Base-by-base conservation (phyloP, 1,139 yeast genomes). In the Scheffersomyces parashehatae region DNA sequence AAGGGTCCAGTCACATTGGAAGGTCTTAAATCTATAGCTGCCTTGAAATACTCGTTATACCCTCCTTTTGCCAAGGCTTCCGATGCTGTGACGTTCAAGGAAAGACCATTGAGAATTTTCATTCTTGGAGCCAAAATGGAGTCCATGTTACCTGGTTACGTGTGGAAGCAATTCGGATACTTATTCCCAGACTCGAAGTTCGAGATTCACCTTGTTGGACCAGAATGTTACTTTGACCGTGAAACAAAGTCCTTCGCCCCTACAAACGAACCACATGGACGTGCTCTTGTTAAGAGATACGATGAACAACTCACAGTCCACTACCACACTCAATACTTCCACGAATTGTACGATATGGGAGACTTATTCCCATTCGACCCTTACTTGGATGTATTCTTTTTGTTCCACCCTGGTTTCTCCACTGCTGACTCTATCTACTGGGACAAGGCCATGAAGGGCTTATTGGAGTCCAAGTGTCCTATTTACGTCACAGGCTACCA, bases 341-440 rank as follows among this genome's bases (percentile, higher is more conserved):
- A 90, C 60, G 93, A 87, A 40, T 75, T 87, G 46, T 96, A 93
- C 65, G 89, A 89, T 55, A 85, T 88, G 46, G 95, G 93, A 55
- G 97, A 91, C 66, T 85, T 93, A 62, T 89, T 90, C 83, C 99
- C 99, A 12, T 93, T 91, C 64, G 99, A 93, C 65, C 99, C 99
- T 35, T 93, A 91, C 65, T 78, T 88, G 63, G 99, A 93, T 64
- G 81, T 83, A 28, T 93, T 93, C 69, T 90, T 89, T 76, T 73
- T 88, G 42, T 93, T 91, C 85, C 98, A 93, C 64, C 98, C 99
- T 2, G 97, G 97, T 36, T 80, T 90, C 64, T 85, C 89, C 26
- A 87, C 95, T 14, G 88, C 89, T 10, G 96, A 89, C 60, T 80
- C 87, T 39, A 75, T 81, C 62, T 82, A 83, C 58, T 90, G 97